Evolutionary conservation across 129 eudicot species (phyloP), one percentile per base, ranked within the genome.

Genomic region (Helichrysum umbraculigerum): DNA sequence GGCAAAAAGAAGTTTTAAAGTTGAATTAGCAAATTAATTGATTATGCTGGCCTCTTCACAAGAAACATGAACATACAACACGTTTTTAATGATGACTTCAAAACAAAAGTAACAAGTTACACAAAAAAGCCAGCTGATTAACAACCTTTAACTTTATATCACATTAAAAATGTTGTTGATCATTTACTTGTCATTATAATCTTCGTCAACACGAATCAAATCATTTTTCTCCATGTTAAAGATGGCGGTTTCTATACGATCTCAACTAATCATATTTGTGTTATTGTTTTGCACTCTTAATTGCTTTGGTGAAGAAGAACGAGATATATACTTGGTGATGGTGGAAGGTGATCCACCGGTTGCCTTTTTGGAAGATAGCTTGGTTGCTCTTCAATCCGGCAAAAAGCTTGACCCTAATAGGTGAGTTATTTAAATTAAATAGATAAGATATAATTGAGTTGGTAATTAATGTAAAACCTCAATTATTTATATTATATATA

Each of bases 331-430:
- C 74, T 29, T 95, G 78, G 96, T 95, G 66, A 14, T 89, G 68
- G 79, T 89, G 52, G 94, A 95, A 79, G 99, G 94, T 12, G 87
- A 89, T 33, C 92, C 92, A 1, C 93, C 97, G 0, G 86, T 85
- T 54, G 96, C 97, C 15, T 91, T 91, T 76, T 68, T 82, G 69
- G 83, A 77, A 72, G 75, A 77, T 65, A 12, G 50, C 15, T 9
- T 11, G 35, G 29, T 15, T 10, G 60, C 76, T 71, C 32, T 17
- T 39, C 34, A 77, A 21, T 68, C 77, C 20, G 68, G 68, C 16
- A 60, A 71, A 63, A 81, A 30, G 37, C 20, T 74, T 61, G 75
- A 84, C 56, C 65, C 58, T 19, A 47, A 79, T 17, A 90, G 95
- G 96, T 88, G 47, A 67, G 78, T 68, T 1, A 47, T 0, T 12